Conservation (phyloP, 2,329 filamentous ascomycete species). For the Ceratocystis variospora region DNA sequence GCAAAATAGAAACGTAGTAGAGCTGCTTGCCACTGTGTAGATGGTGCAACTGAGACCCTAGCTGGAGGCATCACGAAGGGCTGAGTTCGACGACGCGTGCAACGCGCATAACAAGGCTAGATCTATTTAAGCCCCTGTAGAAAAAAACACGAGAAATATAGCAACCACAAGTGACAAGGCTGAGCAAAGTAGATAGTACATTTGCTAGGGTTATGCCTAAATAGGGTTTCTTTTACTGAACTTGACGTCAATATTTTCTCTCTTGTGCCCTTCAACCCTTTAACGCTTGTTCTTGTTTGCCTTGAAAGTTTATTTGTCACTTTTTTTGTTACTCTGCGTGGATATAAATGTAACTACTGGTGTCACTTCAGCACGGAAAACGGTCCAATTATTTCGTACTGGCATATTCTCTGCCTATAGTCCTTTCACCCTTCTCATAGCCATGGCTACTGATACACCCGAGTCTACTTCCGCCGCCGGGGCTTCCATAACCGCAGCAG, state of each 20-base stretch:
- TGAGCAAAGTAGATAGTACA: not conserved
- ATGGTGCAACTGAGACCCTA: not conserved
- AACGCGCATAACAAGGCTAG: slow-evolving; percentile 10
- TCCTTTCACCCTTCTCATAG: not conserved
- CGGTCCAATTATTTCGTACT: too few species aligned
- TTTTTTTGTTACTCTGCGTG: not conserved
- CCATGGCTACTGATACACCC: not conserved
- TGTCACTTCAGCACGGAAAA: not conserved
- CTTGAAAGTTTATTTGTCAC: not conserved
- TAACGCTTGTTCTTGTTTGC: not conserved
- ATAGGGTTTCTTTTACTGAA: not conserved
- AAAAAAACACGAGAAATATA: not conserved
- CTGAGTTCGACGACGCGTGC: slow-evolving; percentile 3
- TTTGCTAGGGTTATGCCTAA: not conserved
- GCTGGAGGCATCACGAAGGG: not conserved
- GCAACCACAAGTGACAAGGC: not conserved
- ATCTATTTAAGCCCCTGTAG: slow-evolving; percentile 4
- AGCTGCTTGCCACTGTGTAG: not conserved
- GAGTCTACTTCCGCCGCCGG: not conserved
- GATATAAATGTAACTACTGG: not conserved
- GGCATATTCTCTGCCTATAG: not conserved
- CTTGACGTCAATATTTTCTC: not conserved
- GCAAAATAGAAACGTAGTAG: not conserved
- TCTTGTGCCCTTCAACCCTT: not conserved
- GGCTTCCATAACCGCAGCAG: not conserved